These are phyloP conservation scores for Penicillium sp. DNA, from an alignment of 2,329 filamentous ascomycete species.

Conservation along the genomic window DNA sequence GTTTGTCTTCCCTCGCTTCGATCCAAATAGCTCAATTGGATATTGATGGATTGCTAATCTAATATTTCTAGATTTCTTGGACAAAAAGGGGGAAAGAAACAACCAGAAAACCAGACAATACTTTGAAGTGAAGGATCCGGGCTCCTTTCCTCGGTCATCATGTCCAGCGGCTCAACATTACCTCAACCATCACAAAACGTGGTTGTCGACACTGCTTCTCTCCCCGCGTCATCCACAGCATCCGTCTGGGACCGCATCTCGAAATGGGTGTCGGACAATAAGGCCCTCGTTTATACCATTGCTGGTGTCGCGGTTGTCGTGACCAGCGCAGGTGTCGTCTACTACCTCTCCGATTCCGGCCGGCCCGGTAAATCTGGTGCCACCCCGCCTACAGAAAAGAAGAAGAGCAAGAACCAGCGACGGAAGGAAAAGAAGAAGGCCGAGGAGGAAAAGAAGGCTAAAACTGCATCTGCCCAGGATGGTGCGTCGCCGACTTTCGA, in stretches of 20 bases:
- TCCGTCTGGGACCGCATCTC: conserved; percentile 89
- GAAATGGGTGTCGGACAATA: conserved; percentile 93
- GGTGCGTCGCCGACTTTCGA: conserved; percentile 36
- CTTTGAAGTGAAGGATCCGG: conserved; percentile 13
- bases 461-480: conserved; percentile 50
- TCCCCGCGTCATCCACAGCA: conserved; percentile 58
- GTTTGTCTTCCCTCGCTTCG: conserved; percentile 20
- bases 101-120: conserved; percentile 1
- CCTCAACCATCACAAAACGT: conserved; percentile 42
- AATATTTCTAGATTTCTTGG: conserved; percentile 14
- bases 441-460: conserved; percentile 59
- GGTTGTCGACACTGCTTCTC: conserved; percentile 45
- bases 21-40: neutral
- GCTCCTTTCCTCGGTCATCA: conserved; percentile 36
- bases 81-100: conserved; percentile 20
- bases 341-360: conserved; percentile 73
- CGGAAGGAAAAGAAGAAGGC: conserved; percentile 69
- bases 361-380: conserved; percentile 39
- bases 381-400: conserved; percentile 53
- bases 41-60: conserved; percentile 5
- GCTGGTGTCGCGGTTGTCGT: conserved; percentile 92
- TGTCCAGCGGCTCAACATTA: conserved; percentile 47
- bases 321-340: conserved; percentile 87
- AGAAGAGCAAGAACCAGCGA: conserved; percentile 88
- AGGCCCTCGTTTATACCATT: conserved; percentile 93